Conservation (phyloP, 1,139 yeast genomes). For the Tardiomyces depauwii region DNA sequence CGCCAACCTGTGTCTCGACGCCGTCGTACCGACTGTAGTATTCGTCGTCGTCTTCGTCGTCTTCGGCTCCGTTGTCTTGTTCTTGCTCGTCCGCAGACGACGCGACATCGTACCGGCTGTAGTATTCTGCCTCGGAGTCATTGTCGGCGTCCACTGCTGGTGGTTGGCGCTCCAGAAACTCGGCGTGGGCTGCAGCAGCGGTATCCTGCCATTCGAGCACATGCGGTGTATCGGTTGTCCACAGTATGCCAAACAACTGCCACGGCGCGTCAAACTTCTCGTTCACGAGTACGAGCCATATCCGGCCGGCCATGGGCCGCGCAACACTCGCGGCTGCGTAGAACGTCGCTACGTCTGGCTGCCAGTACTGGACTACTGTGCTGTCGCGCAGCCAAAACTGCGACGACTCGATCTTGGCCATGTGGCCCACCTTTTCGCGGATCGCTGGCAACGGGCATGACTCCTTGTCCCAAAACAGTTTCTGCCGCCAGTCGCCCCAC, state of each 20-base stretch:
- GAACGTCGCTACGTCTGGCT: background rate
- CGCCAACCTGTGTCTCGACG: slow-evolving; percentile 9
- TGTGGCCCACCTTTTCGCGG: background rate
- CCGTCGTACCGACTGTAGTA: slow-evolving; percentile 6
- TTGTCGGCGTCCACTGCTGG: background rate
- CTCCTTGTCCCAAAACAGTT: background rate
- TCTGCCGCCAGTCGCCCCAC: background rate
- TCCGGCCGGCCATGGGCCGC: background rate
- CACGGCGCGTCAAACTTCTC: background rate
- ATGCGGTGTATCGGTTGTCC: background rate
- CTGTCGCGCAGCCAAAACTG: background rate
- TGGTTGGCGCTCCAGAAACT: background rate
- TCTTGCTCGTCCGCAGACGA: background rate
- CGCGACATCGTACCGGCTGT: background rate
- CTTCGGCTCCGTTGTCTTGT: slow-evolving; percentile 5
- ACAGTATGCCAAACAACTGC: background rate
- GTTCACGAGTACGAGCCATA: background rate
- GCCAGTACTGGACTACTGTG: background rate
- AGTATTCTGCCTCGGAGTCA: background rate
- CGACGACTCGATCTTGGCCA: background rate
- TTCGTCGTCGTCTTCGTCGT: slow-evolving; percentile 8
- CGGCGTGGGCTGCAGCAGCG: background rate
- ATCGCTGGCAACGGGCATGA: background rate
- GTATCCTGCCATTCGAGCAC: background rate
- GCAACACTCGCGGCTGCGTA: background rate